Evolutionary conservation across 116 monocot genomes (phyloP).

Genomic region (Zostera marina): DNA sequence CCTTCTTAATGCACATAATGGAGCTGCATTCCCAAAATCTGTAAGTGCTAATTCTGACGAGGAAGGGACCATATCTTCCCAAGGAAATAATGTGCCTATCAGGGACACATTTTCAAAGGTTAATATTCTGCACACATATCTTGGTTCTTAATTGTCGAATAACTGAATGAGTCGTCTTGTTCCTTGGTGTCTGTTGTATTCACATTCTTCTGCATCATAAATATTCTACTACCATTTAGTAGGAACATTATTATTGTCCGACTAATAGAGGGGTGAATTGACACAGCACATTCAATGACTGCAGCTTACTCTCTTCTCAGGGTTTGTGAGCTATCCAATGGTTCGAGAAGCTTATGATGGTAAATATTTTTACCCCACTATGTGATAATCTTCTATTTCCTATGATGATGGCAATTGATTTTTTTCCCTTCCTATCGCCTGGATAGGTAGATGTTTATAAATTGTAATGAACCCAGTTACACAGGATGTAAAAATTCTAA

Average conservation of each 20-base stretch:
- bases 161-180: background rate
- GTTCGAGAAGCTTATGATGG: slow-evolving; percentile 91
- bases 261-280: background rate
- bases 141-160: background rate
- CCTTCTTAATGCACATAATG: slow-evolving; percentile 79
- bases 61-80: background rate
- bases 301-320: slow-evolving; percentile 96
- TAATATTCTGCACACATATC: background rate
- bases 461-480: no score
- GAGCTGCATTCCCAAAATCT: slow-evolving; percentile 70
- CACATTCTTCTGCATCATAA: background rate
- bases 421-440: no score
- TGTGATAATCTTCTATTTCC: slow-evolving; percentile 2
- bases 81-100: background rate
- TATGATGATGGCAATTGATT: background rate
- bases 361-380: slow-evolving; percentile 6
- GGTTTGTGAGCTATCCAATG: slow-evolving; percentile 90
- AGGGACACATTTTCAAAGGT: background rate
- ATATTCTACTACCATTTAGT: background rate
- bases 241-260: background rate
- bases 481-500: background rate
- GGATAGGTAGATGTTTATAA: background rate
- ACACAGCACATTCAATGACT: slow-evolving; percentile 3
- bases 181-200: background rate
- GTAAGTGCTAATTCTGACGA: background rate